A percentile compares a stretch with the other conserved stretches of the same genome.
Evolutionary conservation across 2,329 filamentous ascomycete genomes (phyloP).

Genomic region (Claviceps humidiphila): DNA sequence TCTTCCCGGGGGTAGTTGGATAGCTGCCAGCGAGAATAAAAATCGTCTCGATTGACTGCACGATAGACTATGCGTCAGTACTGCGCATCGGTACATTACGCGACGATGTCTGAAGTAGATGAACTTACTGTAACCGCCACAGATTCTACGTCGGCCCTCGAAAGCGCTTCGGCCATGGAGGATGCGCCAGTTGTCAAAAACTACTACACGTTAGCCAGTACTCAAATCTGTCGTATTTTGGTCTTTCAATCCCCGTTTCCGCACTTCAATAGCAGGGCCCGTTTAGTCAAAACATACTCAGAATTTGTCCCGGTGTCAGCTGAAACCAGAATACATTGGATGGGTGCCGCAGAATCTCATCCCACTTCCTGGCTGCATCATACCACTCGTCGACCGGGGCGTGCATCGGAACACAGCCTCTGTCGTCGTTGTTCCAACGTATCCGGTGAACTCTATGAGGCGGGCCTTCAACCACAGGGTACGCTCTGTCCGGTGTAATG

Average conservation of each 20-base stretch:
- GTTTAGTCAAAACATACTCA: conserved; percentile 43
- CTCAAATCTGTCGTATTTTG: neutral
- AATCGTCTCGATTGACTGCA: conserved; percentile 68
- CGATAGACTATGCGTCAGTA: neutral
- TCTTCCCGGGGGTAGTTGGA: conserved; percentile 46
- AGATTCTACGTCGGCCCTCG: conserved; percentile 72
- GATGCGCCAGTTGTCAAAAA: conserved; percentile 95
- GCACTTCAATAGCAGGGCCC: no score
- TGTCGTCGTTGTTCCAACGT: conserved; percentile 88
- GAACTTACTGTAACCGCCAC: conserved; percentile 74
- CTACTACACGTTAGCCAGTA: conserved; percentile 23
- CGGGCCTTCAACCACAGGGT: conserved; percentile 59
- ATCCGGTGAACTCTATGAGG: conserved; percentile 40
- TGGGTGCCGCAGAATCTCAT: conserved; percentile 50
- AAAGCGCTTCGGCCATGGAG: conserved; percentile 78
- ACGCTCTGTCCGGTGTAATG: conserved; percentile 57
- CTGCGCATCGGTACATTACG: neutral
- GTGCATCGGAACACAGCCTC: conserved; percentile 52
- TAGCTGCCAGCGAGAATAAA: conserved; percentile 60
- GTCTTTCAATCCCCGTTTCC: no score
- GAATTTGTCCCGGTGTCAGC: conserved; percentile 60
- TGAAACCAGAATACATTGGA: conserved; percentile 68
- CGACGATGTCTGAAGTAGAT: neutral
- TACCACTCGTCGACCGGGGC: conserved; percentile 56
- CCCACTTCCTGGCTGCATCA: conserved; percentile 60